Conservation (phyloP, 1,139 yeast genomes). For the Candida freyschussii region DNA sequence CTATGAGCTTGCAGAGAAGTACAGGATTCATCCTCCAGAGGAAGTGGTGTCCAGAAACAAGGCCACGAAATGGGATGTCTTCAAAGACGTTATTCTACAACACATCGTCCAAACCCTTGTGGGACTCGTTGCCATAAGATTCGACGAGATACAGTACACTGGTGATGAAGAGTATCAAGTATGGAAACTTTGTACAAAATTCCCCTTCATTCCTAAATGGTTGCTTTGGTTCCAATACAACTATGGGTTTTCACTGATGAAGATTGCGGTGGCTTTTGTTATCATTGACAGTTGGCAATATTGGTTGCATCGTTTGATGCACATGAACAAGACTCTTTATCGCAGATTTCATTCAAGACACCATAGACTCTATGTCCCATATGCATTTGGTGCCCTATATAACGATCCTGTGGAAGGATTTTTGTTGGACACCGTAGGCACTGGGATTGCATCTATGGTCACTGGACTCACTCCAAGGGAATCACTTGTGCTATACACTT, state of each 20-base stretch:
- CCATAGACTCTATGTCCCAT: conserved; percentile 90
- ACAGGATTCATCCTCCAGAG: conserved; percentile 87
- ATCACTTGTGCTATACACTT: conserved; percentile 64
- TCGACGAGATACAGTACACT: conserved; percentile 62
- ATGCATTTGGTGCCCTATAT: conserved; percentile 93
- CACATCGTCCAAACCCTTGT: conserved; percentile 75
- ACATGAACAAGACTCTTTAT: conserved; percentile 69
- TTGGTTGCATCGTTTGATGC: conserved; percentile 85
- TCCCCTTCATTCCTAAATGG: conserved; percentile 40
- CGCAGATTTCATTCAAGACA: conserved; percentile 87
- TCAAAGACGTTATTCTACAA: conserved; percentile 78
- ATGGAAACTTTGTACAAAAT: conserved; percentile 56
- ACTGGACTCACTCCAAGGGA: conserved; percentile 73
- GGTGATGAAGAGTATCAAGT: conserved; percentile 68
- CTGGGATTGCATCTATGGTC: conserved; percentile 71
- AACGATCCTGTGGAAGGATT: conserved; percentile 95
- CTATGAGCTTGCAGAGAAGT: conserved; percentile 68
- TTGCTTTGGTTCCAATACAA: conserved; percentile 46
- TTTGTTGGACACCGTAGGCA: conserved; percentile 83
- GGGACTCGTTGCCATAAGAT: conserved; percentile 49
- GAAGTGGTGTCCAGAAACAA: conserved; percentile 74
- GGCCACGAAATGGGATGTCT: conserved; percentile 63
- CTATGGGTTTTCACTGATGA: conserved; percentile 56
- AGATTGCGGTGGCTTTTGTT: conserved; percentile 58
- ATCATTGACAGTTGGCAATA: conserved; percentile 95